Conservation (phyloP, 2,329 filamentous ascomycete species). For the Aplosporella prunicola region DNA sequence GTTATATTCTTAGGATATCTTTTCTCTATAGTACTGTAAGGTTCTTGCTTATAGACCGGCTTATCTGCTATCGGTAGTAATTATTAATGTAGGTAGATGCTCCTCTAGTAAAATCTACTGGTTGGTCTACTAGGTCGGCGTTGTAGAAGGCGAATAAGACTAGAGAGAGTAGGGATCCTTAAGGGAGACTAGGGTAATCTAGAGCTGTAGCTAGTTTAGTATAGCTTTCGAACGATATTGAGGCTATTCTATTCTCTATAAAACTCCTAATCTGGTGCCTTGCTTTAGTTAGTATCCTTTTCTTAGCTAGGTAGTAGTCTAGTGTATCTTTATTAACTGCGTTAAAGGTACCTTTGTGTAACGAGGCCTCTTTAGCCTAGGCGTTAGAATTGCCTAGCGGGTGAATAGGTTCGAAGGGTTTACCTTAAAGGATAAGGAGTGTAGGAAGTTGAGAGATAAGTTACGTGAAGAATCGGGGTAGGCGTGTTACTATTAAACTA, state of each 20-base stretch:
- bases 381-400: no score
- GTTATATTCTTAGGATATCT: not conserved
- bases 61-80: slow-evolving; percentile 13
- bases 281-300: not conserved
- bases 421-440: no score
- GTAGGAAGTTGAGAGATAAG: no score
- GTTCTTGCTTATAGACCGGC: slow-evolving; percentile 12
- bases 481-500: no score
- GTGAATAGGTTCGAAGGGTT: no score
- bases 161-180: slow-evolving; percentile 4
- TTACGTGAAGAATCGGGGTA: no score
- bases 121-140: slow-evolving; percentile 1
- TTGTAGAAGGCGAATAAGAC: slow-evolving; percentile 8
- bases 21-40: not conserved
- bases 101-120: slow-evolving; percentile 1
- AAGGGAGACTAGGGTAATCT: not conserved
- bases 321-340: no score
- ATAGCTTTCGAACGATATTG: not conserved
- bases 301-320: no score
- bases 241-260: not conserved
- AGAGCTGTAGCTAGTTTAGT: not conserved
- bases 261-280: not conserved
- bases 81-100: slow-evolving; percentile 7
- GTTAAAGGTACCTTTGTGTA: no score
- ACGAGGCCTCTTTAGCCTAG: no score